Evolutionary conservation across 1,284 basidiomycete genomes (phyloP), one percentile per base, ranked within the genome.

Genomic region (Rhizopogon hawkerae): DNA sequence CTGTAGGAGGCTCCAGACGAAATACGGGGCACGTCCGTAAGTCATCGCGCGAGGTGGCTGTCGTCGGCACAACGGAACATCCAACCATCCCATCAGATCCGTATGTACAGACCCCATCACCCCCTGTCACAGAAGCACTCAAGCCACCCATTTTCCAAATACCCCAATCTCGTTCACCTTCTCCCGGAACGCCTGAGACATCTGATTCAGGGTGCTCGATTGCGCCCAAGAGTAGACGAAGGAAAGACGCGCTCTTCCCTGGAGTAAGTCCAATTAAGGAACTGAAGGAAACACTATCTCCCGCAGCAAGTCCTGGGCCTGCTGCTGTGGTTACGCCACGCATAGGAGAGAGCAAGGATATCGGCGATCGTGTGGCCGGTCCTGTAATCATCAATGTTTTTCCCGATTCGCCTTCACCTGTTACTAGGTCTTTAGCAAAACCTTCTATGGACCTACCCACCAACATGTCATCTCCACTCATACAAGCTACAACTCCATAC

Each of bases 281-380:
- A 49, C 53, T 59, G 31, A 60, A 53, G 34, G 56, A 64, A 46
- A 50, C 55, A 13, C 11, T n/a, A 34, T 16, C 48, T 48, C 31
- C 52, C 33, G 16, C 4, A 21, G 29, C 41, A 43, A 43, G 41
- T 13, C 41, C 41, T 13, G 35, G 52, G 49, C 26, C 50, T 56
- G 58, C 64, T 57, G 57, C 64, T 57, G 57, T 68, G 47, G 58
- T 70, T 29, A 83, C 81, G 13, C 79, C 80, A 29, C 71, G 67
- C 50, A 80, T 81, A 54, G 79, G 81, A 31, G 69, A 81, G 58
- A 66, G 66, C 54, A 83, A 81, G 58, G 71, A 76, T 50, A 74
- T 83, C 50, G 66, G 68, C 55, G 66, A 72, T 48, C 79, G 75
- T 37, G 78, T 83, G 36, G 77, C 79, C 48, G 74, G 75, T 35